These are phyloP conservation scores for Cladosporium sp. DNA, from an alignment of 2,329 filamentous ascomycete genomes.

Conservation along the genomic window DNA sequence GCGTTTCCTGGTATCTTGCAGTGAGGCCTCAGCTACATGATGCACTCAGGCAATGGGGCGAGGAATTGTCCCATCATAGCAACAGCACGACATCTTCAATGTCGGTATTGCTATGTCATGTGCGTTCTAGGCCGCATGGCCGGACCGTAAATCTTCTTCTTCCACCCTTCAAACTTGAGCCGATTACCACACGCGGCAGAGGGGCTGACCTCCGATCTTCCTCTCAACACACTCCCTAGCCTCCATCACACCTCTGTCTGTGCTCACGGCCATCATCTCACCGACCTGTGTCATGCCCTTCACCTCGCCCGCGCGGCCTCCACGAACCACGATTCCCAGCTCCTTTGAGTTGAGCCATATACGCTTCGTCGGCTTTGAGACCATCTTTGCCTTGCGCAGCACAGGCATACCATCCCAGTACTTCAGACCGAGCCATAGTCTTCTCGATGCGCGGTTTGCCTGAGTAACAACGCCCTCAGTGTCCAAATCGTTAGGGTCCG, in stretches of 20 bases:
- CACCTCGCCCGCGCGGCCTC: slow-evolving; percentile 61
- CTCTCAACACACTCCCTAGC: slow-evolving; percentile 74
- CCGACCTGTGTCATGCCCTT: slow-evolving; percentile 69
- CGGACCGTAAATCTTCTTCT: background rate
- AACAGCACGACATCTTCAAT: background rate
- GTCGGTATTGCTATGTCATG: background rate
- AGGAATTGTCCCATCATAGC: background rate
- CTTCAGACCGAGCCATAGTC: slow-evolving; percentile 86
- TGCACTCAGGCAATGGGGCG: background rate
- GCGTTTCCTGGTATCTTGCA: background rate
- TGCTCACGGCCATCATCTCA: slow-evolving; percentile 76
- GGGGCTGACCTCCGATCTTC: slow-evolving; percentile 71
- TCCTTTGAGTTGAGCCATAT: slow-evolving; percentile 61
- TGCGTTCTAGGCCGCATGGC: background rate
- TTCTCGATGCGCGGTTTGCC: slow-evolving; percentile 64
- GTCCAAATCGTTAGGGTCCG: slow-evolving; percentile 27
- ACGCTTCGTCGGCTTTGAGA: slow-evolving; percentile 70
- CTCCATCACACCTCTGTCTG: slow-evolving; percentile 74
- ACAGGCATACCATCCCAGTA: slow-evolving; percentile 83
- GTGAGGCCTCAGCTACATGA: background rate
- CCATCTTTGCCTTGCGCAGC: slow-evolving; percentile 58
- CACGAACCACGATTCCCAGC: slow-evolving; percentile 62
- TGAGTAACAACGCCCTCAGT: slow-evolving; percentile 30
- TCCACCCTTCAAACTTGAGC: background rate
- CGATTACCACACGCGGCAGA: slow-evolving; percentile 60